Evolutionary conservation across 2,329 filamentous ascomycete species (phyloP), one percentile per base, ranked within the genome.

Genomic region (Pseudogymnoascus sp.): DNA sequence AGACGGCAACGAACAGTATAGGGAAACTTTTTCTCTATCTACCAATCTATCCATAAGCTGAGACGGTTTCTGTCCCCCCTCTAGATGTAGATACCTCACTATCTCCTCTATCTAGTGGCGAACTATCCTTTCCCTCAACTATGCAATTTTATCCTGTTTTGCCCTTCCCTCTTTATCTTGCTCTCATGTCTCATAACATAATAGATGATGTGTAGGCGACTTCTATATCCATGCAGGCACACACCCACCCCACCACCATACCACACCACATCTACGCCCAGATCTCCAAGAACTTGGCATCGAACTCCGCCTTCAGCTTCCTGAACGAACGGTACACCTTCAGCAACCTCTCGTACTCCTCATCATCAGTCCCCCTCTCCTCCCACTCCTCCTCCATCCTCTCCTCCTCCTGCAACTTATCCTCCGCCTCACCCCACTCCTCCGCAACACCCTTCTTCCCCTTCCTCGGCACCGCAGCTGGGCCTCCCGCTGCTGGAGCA

Each of bases 251-350:
- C 25, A 62, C 55, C 23, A 62, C 21, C 23, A 7, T 5, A 28
- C 11, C 61, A 11, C 21, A n/a, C 60, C 55, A 38, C 58, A 45
- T 63, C 64, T 73, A 87, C 71, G 84, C 81, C 82, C 83, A 86
- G 69, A 82, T 80, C 68, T 80, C 81, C 69, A 71, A 78, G 73
- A 89, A 89, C 75, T 87, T 89, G 49, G 78, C 77, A 66, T 87
- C 81, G 71, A 88, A 89, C 63, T 84, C 82, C 28, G 76, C 75
- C 69, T 81, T 81, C 65, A 89, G 70, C 68, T 79, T 73, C 64
- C 76, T 77, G 69, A 89, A 88, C 0, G 84, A 83, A 68, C 77
- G 79, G 12, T 87, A 75, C 23, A 89, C 85, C 66, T 81, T 80
- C 66, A 79, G 68, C 70, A 88, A 69, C 37, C 77, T 78, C 52